A percentile compares a stretch with the other conserved stretches of the same genome.
phyloP scores from a whole-genome alignment of 495 filamentous ascomycete species.

The Elasticomyces elasticus region DNA sequence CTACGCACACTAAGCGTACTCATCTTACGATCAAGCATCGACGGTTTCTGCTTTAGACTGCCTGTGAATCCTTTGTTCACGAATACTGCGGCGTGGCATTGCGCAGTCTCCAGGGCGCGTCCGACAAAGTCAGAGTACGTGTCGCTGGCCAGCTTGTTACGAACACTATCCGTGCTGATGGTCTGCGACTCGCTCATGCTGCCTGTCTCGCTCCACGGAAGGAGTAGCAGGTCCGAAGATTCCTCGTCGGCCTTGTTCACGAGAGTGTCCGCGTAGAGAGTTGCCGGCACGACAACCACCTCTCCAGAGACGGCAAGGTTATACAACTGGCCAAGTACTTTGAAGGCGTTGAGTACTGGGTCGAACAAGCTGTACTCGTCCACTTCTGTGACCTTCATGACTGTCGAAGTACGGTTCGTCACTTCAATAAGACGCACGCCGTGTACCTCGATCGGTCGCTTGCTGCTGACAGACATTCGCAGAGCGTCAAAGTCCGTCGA shows the following conservation, averaged over 20 bases:
- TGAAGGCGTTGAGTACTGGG: slow-evolving; percentile 85
- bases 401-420: slow-evolving; percentile 84
- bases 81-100: slow-evolving; percentile 69
- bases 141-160: slow-evolving; percentile 24
- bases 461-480: slow-evolving; percentile 14
- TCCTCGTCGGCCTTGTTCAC: slow-evolving; percentile 55
- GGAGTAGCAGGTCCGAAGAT: slow-evolving; percentile 67
- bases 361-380: slow-evolving; percentile 70
- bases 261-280: slow-evolving; percentile 69
- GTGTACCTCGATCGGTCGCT: slow-evolving; percentile 63
- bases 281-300: slow-evolving; percentile 64
- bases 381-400: slow-evolving; percentile 84
- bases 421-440: slow-evolving; percentile 80
- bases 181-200: slow-evolving; percentile 48
- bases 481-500: neutral
- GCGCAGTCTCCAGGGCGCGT: slow-evolving; percentile 48
- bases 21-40: slow-evolving; percentile 36
- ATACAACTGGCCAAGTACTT: slow-evolving; percentile 75
- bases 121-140: slow-evolving; percentile 39
- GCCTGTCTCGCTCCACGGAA: slow-evolving; percentile 88
- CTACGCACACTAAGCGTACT: slow-evolving; percentile 53
- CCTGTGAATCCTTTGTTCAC: slow-evolving; percentile 65
- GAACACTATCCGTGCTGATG: slow-evolving; percentile 34
- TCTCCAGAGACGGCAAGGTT: slow-evolving; percentile 75
- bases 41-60: slow-evolving; percentile 29